A percentile compares a stretch with the other conserved stretches of the same genome.
These are phyloP conservation scores for Paecilomyces formosus DNA, from an alignment of 2,329 filamentous ascomycete species.

Conservation along the genomic window DNA sequence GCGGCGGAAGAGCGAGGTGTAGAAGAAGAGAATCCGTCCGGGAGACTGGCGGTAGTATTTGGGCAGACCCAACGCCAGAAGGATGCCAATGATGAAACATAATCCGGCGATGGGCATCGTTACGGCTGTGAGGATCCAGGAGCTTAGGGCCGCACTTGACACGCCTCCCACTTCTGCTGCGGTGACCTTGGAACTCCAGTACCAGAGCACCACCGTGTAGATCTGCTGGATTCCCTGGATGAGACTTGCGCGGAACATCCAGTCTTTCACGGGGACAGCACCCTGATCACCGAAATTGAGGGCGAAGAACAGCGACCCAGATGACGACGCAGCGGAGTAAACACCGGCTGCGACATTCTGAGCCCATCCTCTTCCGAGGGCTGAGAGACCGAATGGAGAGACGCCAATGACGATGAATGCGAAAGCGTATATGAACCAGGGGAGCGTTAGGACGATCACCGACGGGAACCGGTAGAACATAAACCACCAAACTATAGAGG, in stretches of 20 bases:
- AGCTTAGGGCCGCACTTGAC: constrained; percentile 13
- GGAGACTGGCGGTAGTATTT: constrained; percentile 54
- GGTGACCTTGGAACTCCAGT: constrained; percentile 49
- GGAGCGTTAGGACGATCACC: constrained; percentile 44
- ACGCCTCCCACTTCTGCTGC: constrained; percentile 13
- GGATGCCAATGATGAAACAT: constrained; percentile 43
- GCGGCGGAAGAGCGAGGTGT: constrained; percentile 46
- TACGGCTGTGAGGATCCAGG: constrained; percentile 35
- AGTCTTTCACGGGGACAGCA: constrained; percentile 49
- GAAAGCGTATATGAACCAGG: constrained; percentile 48
- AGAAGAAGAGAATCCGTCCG: constrained; percentile 53
- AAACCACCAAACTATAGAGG: constrained; percentile 50
- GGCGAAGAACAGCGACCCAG: constrained; percentile 53
- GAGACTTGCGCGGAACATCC: constrained; percentile 53
- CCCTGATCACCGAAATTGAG: constrained; percentile 55
- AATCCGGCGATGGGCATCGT: constrained; percentile 47
- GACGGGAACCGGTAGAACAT: constrained; percentile 47
- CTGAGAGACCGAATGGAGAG: constrained; percentile 39
- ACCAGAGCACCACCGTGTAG: constrained; percentile 53
- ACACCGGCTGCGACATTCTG: constrained; percentile 50
- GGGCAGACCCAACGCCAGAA: constrained; percentile 49
- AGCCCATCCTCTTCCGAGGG: constrained; percentile 35
- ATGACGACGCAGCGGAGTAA: constrained; percentile 51
- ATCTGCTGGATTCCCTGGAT: constrained; percentile 56
- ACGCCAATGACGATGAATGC: constrained; percentile 23